Base-by-base conservation (phyloP, 140 eudicot genomes). In the Anethum foeniculum region DNA sequence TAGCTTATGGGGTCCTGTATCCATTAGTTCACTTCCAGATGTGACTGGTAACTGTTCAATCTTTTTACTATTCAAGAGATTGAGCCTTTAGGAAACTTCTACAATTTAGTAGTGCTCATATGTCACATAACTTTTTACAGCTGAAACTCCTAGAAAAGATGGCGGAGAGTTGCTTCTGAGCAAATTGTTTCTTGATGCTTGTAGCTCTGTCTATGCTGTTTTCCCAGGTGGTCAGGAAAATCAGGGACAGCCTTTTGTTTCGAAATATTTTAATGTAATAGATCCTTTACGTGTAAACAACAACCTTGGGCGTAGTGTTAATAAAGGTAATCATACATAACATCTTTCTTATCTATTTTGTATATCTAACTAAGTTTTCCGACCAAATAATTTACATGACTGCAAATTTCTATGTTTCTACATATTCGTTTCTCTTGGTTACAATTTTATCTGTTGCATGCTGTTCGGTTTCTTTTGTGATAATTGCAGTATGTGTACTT, bases 1-100 rank as follows among this genome's bases (percentile, higher is more conserved):
- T 77, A 96, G 99, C 84, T 83, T 96, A 83, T 93, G 98, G 98
- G 99, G 99, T 32, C 99, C 98, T 56, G 99, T 96, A 43, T 92
- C 97, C 13, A 90, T 93, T 77, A 90, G 79, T 80, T 90, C 94
- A 46, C 96, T 93, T 76, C 99, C 99, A 28, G 91, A 93, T 83
- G 91, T 93, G 34, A 91, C 92, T 39, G 99, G 99, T 96, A 88
- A 84, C 76, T 75, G 30, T 52, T 77, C 56, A 69, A n/a, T 75
- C 21, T 11, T n/a, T 75, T 1, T 18, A 32, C 46, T 49, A 23
- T 80, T 75, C 27, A 30, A 15, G 72, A 1, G 32, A 46, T 46
- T 58, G 27, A 67, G 60, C 48, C 65, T 34, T 19, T 38, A 67
- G 43, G 47, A 49, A 71, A 43, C 5, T 21, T 77, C 44, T 16